phyloP scores from a whole-genome alignment of 257 asterid species.

The Ophiorrhiza pumila region DNA sequence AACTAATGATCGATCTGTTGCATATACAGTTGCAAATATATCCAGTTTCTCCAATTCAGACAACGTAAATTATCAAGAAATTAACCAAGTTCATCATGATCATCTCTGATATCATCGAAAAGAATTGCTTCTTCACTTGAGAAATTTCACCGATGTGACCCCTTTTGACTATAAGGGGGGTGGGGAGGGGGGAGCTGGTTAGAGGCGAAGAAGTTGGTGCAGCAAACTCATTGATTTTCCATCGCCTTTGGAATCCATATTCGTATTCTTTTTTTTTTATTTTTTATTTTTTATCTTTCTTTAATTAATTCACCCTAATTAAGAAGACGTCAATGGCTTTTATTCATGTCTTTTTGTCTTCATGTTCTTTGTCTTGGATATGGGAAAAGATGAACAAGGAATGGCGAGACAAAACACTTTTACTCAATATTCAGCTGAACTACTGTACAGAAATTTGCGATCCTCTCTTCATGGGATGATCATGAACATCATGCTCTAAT shows the following conservation, averaged over 20 bases:
- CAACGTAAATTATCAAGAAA: neutral
- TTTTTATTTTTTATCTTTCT: constrained; percentile 12
- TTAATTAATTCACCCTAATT: constrained; percentile 8
- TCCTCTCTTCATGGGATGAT: too few relatives aligned
- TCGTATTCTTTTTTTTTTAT: constrained; percentile 11
- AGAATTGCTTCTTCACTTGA: neutral
- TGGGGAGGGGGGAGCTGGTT: constrained; percentile 25
- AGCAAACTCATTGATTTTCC: constrained; percentile 55
- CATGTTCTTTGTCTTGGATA: constrained; percentile 12
- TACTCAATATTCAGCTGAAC: neutral
- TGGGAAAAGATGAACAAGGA: neutral
- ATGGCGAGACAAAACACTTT: neutral
- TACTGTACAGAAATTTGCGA: neutral
- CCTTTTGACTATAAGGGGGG: constrained; percentile 25
- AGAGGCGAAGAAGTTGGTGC: constrained; percentile 61
- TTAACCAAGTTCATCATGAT: neutral
- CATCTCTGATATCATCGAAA: constrained; percentile 18
- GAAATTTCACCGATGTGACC: constrained; percentile 22
- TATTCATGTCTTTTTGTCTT: constrained; percentile 14
- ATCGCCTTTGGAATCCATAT: constrained; percentile 22
- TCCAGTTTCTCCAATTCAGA: neutral
- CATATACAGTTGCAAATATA: neutral
- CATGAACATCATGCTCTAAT: neutral
- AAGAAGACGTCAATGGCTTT: constrained; percentile 6
- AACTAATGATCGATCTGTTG: neutral